Conservation (phyloP, 2,329 filamentous ascomycete species). For the Diaporthe helianthi region DNA sequence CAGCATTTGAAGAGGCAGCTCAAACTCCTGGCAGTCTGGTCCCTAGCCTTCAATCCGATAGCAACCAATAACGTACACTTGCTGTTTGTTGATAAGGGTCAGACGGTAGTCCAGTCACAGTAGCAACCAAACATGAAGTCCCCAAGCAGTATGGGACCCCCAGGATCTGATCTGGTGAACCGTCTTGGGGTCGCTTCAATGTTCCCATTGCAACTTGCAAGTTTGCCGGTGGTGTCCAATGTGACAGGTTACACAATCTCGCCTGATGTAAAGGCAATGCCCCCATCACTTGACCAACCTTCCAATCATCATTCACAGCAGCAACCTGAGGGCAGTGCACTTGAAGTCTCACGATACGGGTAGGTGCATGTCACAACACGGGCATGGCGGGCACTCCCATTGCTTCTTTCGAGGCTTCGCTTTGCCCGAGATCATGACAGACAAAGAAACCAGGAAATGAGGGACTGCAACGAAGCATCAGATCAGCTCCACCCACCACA, state of each 20-base stretch:
- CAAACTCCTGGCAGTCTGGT: not conserved
- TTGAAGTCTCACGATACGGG: not conserved
- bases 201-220: no score
- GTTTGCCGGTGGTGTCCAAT: conserved; percentile 29
- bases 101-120: not conserved
- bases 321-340: not conserved
- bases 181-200: not conserved
- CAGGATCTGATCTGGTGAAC: not conserved
- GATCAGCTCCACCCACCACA: not conserved
- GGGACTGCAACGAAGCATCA: not conserved
- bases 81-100: not conserved
- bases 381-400: not conserved
- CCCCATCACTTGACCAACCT: not conserved
- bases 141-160: not conserved
- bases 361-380: not conserved
- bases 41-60: not conserved
- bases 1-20: not conserved
- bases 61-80: not conserved
- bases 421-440: not conserved
- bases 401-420: conserved; percentile 1
- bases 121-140: not conserved
- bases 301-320: not conserved
- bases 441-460: conserved; percentile 15
- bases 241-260: conserved; percentile 24
- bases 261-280: not conserved